Conservation (phyloP, 1,284 basidiomycete genomes). For the Cryptococcus sp. region DNA sequence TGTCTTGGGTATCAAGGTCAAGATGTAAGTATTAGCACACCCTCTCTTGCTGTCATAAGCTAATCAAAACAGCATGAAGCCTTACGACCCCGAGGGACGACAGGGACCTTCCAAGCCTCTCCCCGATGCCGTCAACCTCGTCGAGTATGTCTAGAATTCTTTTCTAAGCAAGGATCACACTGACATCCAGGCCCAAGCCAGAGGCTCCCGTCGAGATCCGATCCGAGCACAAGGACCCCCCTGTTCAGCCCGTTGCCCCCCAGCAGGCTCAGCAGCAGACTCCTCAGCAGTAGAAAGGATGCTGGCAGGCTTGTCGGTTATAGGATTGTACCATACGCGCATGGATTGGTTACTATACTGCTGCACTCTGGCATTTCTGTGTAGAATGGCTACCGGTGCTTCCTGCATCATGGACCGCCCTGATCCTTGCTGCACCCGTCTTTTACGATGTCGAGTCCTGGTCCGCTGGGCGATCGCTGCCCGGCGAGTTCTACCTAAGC, state of each 20-base stretch:
- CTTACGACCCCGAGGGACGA: constrained; percentile 84
- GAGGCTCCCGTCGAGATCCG: constrained; percentile 52
- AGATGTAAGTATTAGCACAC: constrained; percentile 71
- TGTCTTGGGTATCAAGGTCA: constrained; percentile 99
- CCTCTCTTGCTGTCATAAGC: neutral
- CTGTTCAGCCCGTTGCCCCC: constrained; percentile 31
- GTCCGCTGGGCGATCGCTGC: too few species aligned
- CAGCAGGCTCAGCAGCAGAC: constrained; percentile 15
- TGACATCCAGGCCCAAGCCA: constrained; percentile 51
- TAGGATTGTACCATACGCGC: neutral
- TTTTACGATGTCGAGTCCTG: too few species aligned
- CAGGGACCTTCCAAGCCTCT: constrained; percentile 88
- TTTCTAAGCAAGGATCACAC: constrained; percentile 12
- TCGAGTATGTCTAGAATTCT: constrained; percentile 54
- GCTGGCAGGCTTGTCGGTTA: constrained; percentile 2
- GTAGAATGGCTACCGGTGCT: too few species aligned
- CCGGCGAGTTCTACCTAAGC: too few species aligned
- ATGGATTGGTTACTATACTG: neutral
- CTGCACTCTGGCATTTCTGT: neutral
- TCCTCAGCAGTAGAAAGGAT: constrained; percentile 5
- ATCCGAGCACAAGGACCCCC: constrained; percentile 47
- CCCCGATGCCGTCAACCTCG: constrained; percentile 89
- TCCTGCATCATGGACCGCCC: too few species aligned
- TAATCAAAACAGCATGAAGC: constrained; percentile 78
- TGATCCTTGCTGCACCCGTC: too few species aligned